Conservation (phyloP, 306 rosid genomes). For the Cicer yamashitae region DNA sequence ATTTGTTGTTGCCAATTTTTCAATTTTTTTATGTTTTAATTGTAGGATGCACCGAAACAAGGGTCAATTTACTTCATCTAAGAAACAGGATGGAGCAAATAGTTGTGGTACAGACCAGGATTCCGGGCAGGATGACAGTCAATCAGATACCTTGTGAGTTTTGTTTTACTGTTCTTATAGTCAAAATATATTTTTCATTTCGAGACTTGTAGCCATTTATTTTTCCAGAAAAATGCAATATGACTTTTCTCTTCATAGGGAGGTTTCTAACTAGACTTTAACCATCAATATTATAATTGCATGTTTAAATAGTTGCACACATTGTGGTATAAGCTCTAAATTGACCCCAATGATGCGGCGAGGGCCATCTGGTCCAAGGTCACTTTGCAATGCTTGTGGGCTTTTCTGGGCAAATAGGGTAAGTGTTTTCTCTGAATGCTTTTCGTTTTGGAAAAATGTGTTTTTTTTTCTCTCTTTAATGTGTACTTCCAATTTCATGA, state of each 20-base stretch:
- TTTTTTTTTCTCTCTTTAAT: background rate
- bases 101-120: conserved; percentile 70
- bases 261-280: conserved; percentile 18
- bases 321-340: conserved; percentile 88
- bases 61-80: conserved; percentile 90
- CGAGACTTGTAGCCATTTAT: background rate
- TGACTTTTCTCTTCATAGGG: conserved; percentile 9
- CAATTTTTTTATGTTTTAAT: conserved; percentile 37
- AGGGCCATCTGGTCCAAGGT: conserved; percentile 93
- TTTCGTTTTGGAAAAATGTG: conserved; percentile 5
- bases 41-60: conserved; percentile 96
- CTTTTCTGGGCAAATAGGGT: conserved; percentile 98
- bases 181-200: conserved; percentile 1
- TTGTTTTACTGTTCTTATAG: conserved; percentile 32
- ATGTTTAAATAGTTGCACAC: conserved; percentile 68
- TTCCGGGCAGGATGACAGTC: conserved; percentile 74
- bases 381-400: conserved; percentile 98
- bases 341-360: conserved; percentile 98
- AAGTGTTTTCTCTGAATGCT: conserved; percentile 44
- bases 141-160: conserved; percentile 79
- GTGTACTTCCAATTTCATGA: background rate
- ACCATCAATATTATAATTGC: conserved; percentile 41
- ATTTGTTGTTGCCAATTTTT: conserved; percentile 28
- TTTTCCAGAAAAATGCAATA: background rate
- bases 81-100: conserved; percentile 74